Conservation (phyloP, 2,329 filamentous ascomycete species). For the Fusarium brachygibbosum region DNA sequence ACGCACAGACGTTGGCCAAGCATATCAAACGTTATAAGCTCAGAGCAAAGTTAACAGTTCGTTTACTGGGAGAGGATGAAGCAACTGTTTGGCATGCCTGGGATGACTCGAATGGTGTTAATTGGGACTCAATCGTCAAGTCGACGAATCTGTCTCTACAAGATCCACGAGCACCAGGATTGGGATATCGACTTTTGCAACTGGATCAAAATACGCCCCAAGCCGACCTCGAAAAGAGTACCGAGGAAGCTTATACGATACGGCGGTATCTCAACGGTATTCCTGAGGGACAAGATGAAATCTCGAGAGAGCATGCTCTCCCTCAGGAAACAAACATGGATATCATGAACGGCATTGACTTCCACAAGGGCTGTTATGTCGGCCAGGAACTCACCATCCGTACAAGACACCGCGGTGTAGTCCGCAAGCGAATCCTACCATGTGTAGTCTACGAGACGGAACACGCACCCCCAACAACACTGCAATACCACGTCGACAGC, state of each 20-base stretch:
- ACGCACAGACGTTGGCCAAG: slow-evolving; percentile 72
- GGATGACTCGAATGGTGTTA: slow-evolving; percentile 63
- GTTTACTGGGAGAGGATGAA: slow-evolving; percentile 74
- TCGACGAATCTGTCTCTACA: slow-evolving; percentile 55
- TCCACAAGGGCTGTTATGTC: slow-evolving; percentile 95
- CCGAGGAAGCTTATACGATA: slow-evolving; percentile 75
- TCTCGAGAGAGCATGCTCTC: slow-evolving; percentile 77
- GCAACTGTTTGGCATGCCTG: slow-evolving; percentile 80
- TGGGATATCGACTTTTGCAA: slow-evolving; percentile 67
- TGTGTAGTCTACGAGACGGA: slow-evolving; percentile 75
- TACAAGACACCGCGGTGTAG: slow-evolving; percentile 93
- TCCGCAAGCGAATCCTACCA: slow-evolving; percentile 89
- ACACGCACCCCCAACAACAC: slow-evolving; percentile 53
- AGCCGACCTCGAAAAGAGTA: slow-evolving; percentile 61
- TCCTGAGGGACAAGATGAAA: slow-evolving; percentile 86
- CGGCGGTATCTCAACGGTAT: slow-evolving; percentile 85
- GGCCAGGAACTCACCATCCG: slow-evolving; percentile 97
- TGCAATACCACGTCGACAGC: slow-evolving; percentile 62
- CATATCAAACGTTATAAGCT: slow-evolving; percentile 90
- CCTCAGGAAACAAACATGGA: slow-evolving; percentile 94
- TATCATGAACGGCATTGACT: slow-evolving; percentile 86
- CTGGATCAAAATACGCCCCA: slow-evolving; percentile 50
- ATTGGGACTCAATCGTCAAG: slow-evolving; percentile 42
- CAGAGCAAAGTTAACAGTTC: slow-evolving; percentile 80
- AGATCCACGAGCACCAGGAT: slow-evolving; percentile 67